Conservation (phyloP, 371 early-diverging fungal genomes). For the Mortierella sp. region DNA sequence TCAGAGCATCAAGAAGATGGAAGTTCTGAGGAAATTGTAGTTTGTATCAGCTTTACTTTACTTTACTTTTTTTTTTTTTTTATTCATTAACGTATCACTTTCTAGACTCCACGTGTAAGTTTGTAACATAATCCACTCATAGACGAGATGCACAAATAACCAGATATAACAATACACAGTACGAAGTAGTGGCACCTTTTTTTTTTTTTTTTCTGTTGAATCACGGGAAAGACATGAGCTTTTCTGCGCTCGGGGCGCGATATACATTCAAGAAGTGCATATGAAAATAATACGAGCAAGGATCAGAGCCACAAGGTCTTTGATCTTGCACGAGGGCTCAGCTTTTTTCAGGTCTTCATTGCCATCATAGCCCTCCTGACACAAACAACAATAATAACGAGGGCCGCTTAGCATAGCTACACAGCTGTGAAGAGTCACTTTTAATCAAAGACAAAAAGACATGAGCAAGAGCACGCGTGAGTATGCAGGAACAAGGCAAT, state of each 20-base stretch:
- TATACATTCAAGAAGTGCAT: neutral
- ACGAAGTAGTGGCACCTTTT: no score
- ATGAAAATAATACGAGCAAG: neutral
- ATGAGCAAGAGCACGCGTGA: neutral
- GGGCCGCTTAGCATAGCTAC: no score
- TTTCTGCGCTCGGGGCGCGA: neutral
- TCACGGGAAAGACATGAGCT: neutral
- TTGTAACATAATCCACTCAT: conserved; percentile 4
- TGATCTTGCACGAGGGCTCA: neutral
- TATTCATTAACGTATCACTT: neutral
- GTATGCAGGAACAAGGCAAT: neutral
- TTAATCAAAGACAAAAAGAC: no score
- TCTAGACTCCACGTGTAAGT: neutral
- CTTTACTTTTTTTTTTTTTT: neutral
- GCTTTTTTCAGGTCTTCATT: neutral
- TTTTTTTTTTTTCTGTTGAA: neutral
- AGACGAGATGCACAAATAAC: neutral
- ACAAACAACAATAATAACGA: no score
- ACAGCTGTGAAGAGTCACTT: no score
- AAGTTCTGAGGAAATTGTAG: conserved; percentile 62
- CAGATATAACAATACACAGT: neutral
- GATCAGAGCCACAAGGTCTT: neutral
- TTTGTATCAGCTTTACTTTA: neutral
- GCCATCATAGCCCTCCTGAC: neutral
- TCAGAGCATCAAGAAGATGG: conserved; percentile 72